Conservation (phyloP, 1,284 basidiomycete species). For the Xanthoconium separans region DNA sequence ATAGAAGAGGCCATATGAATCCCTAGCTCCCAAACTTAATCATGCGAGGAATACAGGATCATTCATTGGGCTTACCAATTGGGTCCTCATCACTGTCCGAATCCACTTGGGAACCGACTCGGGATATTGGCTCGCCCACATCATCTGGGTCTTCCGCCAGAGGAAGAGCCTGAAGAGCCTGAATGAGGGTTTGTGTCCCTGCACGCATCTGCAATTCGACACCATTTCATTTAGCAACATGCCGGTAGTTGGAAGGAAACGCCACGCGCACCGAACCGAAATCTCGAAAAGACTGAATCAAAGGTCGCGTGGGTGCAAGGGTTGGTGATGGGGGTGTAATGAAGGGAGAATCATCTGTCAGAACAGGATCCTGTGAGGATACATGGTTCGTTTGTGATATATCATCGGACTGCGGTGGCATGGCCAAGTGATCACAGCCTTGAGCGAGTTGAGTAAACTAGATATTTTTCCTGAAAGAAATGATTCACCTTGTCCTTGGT, state of each 20-base stretch:
- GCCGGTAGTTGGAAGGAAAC: not conserved
- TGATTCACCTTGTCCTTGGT: conserved; percentile 27
- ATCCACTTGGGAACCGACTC: conserved; percentile 40
- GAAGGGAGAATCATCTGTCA: conserved; percentile 71
- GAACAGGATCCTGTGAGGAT: conserved; percentile 8
- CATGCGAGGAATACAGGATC: conserved; percentile 15
- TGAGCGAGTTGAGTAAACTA: conserved; percentile 27
- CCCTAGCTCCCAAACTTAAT: conserved; percentile 12
- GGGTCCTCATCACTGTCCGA: conserved; percentile 63
- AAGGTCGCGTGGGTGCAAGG: conserved; percentile 40
- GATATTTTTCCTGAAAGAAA: conserved; percentile 4
- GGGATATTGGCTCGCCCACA: conserved; percentile 57
- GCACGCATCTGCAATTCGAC: conserved; percentile 61
- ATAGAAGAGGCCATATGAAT: conserved; percentile 73
- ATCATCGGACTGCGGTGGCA: conserved; percentile 15
- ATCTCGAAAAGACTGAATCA: conserved; percentile 55
- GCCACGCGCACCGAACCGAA: conserved; percentile 59
- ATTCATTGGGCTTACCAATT: conserved; percentile 28
- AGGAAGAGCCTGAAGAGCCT: conserved; percentile 79
- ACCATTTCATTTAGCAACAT: conserved; percentile 6
- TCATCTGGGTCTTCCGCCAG: conserved; percentile 68
- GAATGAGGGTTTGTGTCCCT: conserved; percentile 82
- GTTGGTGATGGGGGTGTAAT: conserved; percentile 71
- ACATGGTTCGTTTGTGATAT: conserved; percentile 12
- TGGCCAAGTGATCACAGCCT: conserved; percentile 10